Percentiles rank a stretch among this genome's conserved stretches.
Evolutionary conservation across 2,329 filamentous ascomycete species (phyloP).

Genomic region (Pezizomycotina sp.): DNA sequence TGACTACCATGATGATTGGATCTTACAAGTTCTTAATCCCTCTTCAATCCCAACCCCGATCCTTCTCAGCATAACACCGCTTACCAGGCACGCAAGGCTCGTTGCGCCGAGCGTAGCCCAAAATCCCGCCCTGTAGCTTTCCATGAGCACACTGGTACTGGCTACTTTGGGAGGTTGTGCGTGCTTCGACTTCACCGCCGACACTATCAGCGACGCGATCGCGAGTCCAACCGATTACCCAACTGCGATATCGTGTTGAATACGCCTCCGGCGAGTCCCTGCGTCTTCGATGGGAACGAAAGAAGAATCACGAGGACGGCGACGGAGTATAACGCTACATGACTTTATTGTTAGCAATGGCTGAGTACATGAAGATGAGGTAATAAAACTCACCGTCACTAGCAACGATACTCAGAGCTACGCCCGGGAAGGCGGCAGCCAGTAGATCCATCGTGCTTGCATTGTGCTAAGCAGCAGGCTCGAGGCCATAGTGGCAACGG

Average conservation of each 20-base stretch:
- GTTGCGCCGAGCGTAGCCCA: too few species aligned
- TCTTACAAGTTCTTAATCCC: too few species aligned
- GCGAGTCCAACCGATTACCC: not conserved
- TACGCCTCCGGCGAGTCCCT: slow-evolving; percentile 1
- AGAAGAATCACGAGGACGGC: not conserved
- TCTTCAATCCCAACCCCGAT: too few species aligned
- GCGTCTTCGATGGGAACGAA: not conserved
- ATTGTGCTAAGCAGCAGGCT: not conserved
- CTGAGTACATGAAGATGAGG: not conserved
- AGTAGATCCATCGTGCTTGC: not conserved
- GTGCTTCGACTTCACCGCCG: not conserved
- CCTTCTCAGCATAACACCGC: too few species aligned
- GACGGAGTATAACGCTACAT: not conserved
- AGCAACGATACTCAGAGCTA: too few species aligned
- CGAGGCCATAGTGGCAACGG: not conserved
- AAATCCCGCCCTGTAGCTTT: not conserved
- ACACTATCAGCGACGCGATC: not conserved
- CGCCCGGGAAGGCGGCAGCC: too few species aligned
- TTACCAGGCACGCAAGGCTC: too few species aligned
- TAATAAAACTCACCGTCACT: too few species aligned
- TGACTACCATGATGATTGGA: too few species aligned
- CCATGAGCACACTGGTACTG: not conserved
- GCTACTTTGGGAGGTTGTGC: not conserved
- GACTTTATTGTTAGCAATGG: not conserved
- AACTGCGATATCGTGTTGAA: slow-evolving; percentile 1